phyloP scores from a whole-genome alignment of 1,139 yeast genomes.

The Diutina rugosa region DNA sequence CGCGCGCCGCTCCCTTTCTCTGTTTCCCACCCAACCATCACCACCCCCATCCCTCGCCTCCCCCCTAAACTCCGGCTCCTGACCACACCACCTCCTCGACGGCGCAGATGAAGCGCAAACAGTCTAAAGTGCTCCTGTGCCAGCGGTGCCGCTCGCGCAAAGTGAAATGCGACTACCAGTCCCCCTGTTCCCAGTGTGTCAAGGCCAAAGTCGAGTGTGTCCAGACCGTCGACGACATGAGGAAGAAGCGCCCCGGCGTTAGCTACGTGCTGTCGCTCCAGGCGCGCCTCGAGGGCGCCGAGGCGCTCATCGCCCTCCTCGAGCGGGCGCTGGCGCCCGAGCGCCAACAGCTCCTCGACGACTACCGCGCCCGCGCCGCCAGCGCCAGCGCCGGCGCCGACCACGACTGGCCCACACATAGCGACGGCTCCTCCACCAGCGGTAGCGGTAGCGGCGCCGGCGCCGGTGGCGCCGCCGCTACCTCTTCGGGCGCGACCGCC shows the following conservation, averaged over 20 bases:
- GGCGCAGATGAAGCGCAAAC: neutral
- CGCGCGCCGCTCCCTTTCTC: too few species aligned
- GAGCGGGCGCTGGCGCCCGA: conserved; percentile 12
- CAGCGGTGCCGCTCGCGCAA: conserved; percentile 39
- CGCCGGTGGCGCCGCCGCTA: neutral
- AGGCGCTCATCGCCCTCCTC: conserved; percentile 13
- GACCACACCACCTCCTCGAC: neutral
- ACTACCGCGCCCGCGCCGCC: conserved; percentile 9
- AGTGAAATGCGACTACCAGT: conserved; percentile 37
- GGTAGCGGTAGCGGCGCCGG: conserved; percentile 5
- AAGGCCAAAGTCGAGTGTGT: conserved; percentile 34
- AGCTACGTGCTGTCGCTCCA: conserved; percentile 32
- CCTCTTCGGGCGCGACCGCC: neutral
- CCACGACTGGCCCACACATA: neutral
- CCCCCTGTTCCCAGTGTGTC: conserved; percentile 39
- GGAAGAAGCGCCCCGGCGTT: conserved; percentile 40
- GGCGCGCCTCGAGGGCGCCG: conserved; percentile 14
- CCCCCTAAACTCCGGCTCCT: too few species aligned
- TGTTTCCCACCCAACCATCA: too few species aligned
- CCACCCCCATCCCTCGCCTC: too few species aligned
- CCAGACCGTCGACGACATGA: conserved; percentile 34
- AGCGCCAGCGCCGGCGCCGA: conserved; percentile 2
- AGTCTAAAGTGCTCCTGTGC: conserved; percentile 17
- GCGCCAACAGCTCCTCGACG: conserved; percentile 10
- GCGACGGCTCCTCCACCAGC: neutral